Conservation (phyloP, 2,329 filamentous ascomycete genomes). For the Colletotrichum euphorbiae region DNA sequence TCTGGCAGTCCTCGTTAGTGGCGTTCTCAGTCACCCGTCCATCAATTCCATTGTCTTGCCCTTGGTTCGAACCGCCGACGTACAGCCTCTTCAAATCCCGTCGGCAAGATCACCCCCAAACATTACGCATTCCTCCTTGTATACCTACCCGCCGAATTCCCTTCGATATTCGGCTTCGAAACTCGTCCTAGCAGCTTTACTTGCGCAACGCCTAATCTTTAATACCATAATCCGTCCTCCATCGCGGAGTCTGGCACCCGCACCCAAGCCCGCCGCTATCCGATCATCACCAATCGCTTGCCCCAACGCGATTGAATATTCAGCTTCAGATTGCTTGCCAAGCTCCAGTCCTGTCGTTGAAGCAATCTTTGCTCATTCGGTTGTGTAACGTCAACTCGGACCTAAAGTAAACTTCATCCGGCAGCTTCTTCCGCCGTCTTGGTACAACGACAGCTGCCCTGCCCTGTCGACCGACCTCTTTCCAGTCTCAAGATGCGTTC, state of each 20-base stretch:
- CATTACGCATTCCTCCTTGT: constrained; percentile 35
- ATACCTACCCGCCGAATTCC: constrained; percentile 11
- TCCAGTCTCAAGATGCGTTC: constrained; percentile 55
- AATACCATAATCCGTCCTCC: constrained; percentile 40
- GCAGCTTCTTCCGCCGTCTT: too few species aligned
- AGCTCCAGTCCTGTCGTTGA: neutral
- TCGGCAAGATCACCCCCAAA: constrained; percentile 28
- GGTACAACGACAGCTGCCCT: too few species aligned
- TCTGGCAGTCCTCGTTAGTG: constrained; percentile 30
- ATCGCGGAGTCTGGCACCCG: constrained; percentile 40
- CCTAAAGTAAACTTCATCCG: too few species aligned
- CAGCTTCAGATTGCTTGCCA: neutral
- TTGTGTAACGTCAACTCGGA: neutral
- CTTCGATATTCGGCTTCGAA: constrained; percentile 3
- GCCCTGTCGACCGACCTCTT: neutral
- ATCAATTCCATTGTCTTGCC: constrained; percentile 34
- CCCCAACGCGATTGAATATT: neutral
- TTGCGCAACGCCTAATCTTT: constrained; percentile 37
- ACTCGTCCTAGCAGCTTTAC: constrained; percentile 20
- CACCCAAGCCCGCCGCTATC: constrained; percentile 11
- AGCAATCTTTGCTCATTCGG: neutral
- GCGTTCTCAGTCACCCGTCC: constrained; percentile 15
- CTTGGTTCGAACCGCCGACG: constrained; percentile 36
- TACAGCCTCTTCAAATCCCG: constrained; percentile 34
- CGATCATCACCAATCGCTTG: neutral